Base-by-base conservation (phyloP, 2,329 filamentous ascomycete species). In the Penicillium concentricum region DNA sequence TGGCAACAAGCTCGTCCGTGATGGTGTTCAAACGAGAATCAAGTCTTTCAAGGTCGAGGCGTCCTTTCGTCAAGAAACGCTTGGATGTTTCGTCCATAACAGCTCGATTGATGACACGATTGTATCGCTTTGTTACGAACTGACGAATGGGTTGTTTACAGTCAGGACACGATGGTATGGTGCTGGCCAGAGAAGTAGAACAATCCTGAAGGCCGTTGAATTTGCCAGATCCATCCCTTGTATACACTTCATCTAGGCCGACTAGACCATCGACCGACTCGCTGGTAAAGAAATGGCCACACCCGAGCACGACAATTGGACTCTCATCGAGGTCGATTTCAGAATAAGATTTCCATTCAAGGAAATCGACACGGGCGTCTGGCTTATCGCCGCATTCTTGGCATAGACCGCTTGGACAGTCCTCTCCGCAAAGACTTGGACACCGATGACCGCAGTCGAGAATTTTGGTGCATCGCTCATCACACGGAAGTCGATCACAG, bases 111-210 rank as follows among this genome's bases (percentile, higher is more conserved):
- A 61, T n/a, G 20, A 50, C 53, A 18, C 56, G 50, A 51, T 59
- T 59, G 42, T 61, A 61, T 8, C 56, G 53, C 30, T 56, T 61
- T 2, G 56, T 61, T 26, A 61, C 53, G 35, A 61, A 61, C n/a
- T 59, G 42, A 24, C 59, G 59, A 47, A 61, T 61, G 1, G 56
- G 59, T 7, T 54, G 24, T 2, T 58, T 60, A 13, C 42, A 61
- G 46, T 61, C 49, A 0, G 59, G 59, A n/a, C 59, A 54, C 2
- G 46, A 59, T 1, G 52, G 56, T 28, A 57, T 38, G 22, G 9
- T 15, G 10, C 1, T 56, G 4, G 59, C 52, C 12, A 61, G 56
- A 20, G 59, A 59, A 43, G 58, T 28, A 35, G 39, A 47, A 22
- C 56, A 0, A 51, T 60, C 55, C 13, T 39, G 58, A 28, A 61